A percentile compares a stretch with the other conserved stretches of the same genome.
Conservation (phyloP, 1,284 basidiomycete species). For the Coniophora puteana region DNA sequence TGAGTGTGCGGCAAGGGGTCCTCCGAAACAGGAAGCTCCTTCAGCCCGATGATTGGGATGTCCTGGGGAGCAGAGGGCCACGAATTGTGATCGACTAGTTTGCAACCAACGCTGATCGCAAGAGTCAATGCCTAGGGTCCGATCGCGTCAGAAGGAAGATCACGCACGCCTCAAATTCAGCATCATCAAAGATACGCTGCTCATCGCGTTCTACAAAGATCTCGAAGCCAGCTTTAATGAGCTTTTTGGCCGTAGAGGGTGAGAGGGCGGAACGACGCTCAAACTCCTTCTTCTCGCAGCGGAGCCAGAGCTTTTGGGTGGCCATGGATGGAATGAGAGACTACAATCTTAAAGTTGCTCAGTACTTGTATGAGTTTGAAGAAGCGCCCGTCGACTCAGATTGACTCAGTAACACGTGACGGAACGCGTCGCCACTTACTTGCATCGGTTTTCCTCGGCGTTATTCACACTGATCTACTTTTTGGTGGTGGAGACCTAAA, state of each 20-base stretch:
- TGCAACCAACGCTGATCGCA: slow-evolving; percentile 83
- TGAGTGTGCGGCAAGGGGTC: slow-evolving; percentile 90
- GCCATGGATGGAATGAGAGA: slow-evolving; percentile 20
- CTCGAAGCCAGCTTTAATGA: slow-evolving; percentile 90
- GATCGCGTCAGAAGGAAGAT: neutral
- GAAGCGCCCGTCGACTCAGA: too few relatives aligned
- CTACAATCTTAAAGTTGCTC: too few relatives aligned
- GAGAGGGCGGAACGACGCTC: slow-evolving; percentile 94
- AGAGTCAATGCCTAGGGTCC: too few relatives aligned
- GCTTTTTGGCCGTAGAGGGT: slow-evolving; percentile 86
- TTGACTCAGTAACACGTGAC: too few relatives aligned
- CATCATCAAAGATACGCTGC: slow-evolving; percentile 94
- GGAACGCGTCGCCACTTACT: too few relatives aligned
- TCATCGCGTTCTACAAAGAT: slow-evolving; percentile 93
- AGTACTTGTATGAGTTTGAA: too few relatives aligned
- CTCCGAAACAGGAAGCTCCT: slow-evolving; percentile 86
- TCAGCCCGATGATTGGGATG: slow-evolving; percentile 91
- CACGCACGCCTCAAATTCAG: slow-evolving; percentile 89
- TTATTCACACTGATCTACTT: too few relatives aligned
- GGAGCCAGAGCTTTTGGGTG: slow-evolving; percentile 73
- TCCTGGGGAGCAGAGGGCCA: slow-evolving; percentile 81
- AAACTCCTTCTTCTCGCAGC: slow-evolving; percentile 93
- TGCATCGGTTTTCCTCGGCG: too few relatives aligned
- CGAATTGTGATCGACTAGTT: slow-evolving; percentile 84
- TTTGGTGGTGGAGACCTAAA: too few relatives aligned